Evolutionary conservation across 495 filamentous ascomycete genomes (phyloP).

Genomic region (Tuber aestivum): DNA sequence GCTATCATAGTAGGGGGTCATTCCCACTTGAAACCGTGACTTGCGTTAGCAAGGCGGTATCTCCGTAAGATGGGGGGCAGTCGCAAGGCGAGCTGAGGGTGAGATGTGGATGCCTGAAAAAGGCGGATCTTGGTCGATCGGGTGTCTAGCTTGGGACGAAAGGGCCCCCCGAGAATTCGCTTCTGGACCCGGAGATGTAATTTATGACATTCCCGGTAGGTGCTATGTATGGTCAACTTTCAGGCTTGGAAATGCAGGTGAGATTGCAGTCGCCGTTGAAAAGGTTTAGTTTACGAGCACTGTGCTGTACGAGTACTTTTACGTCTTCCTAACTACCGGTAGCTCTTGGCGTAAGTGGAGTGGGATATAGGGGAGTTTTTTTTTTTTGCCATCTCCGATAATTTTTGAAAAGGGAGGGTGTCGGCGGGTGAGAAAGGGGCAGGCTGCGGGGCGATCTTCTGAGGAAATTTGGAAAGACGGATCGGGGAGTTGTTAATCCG

Average conservation of each 20-base stretch:
- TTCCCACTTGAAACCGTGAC: neutral
- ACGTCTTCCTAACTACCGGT: too few relatives aligned
- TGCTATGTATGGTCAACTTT: too few relatives aligned
- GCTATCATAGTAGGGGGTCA: neutral
- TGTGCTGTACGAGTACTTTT: too few relatives aligned
- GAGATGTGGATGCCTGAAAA: neutral
- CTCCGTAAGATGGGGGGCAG: neutral
- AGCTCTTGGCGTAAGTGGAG: too few relatives aligned
- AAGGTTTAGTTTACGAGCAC: too few relatives aligned
- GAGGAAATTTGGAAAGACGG: neutral
- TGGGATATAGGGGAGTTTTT: neutral
- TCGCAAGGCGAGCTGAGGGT: neutral
- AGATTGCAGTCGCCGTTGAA: neutral
- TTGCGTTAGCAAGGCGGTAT: neutral
- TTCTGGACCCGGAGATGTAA: neutral
- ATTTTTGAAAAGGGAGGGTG: neutral
- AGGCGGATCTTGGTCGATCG: neutral
- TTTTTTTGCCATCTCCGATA: neutral
- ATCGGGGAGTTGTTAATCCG: neutral
- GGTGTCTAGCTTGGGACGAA: neutral
- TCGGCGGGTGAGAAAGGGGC: too few relatives aligned
- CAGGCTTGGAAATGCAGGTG: neutral
- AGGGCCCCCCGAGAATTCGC: too few relatives aligned
- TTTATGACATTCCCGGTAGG: too few relatives aligned
- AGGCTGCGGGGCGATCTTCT: neutral